Percentiles rank a stretch among this genome's conserved stretches.
These are phyloP conservation scores for Cyberlindnera lachancei DNA, from an alignment of 805 yeast genomes.

Conservation along the genomic window DNA sequence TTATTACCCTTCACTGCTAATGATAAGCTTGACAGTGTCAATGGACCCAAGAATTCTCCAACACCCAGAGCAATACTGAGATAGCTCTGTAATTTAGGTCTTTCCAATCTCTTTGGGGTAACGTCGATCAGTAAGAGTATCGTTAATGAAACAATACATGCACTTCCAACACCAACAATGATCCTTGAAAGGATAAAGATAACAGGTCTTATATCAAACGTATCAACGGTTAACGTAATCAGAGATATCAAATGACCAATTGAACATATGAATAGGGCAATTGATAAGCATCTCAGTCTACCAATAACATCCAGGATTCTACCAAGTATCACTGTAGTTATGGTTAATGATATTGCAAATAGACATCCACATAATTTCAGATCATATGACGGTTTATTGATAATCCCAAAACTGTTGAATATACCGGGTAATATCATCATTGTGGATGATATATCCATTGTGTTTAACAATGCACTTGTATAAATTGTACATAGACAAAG, in stretches of 20 bases:
- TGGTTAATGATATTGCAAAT: conserved; percentile 40
- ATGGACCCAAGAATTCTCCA: conserved; percentile 51
- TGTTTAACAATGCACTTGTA: conserved; percentile 4
- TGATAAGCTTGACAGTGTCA: conserved; percentile 43
- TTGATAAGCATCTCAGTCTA: conserved; percentile 35
- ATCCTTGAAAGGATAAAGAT: conserved; percentile 45
- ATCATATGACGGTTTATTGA: conserved; percentile 46
- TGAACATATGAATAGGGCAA: conserved; percentile 32
- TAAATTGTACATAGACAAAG: conserved; percentile 1
- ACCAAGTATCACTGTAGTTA: conserved; percentile 47
- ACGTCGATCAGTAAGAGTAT: conserved; percentile 48
- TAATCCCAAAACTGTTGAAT: conserved; percentile 37
- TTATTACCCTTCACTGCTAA: conserved; percentile 33
- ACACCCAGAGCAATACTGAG: conserved; percentile 42
- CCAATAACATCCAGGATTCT: conserved; percentile 51
- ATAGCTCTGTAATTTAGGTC: conserved; percentile 51
- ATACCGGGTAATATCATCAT: conserved; percentile 35
- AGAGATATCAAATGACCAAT: conserved; percentile 42
- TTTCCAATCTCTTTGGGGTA: conserved; percentile 38
- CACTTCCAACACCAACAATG: conserved; percentile 48
- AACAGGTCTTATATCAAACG: too few species aligned
- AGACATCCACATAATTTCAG: conserved; percentile 55
- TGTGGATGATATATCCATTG: conserved; percentile 8
- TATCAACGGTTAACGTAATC: conserved; percentile 35
- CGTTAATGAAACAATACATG: conserved; percentile 42